Conservation (phyloP, 2,329 filamentous ascomycete species). For the Claviceps pazoutovae region DNA sequence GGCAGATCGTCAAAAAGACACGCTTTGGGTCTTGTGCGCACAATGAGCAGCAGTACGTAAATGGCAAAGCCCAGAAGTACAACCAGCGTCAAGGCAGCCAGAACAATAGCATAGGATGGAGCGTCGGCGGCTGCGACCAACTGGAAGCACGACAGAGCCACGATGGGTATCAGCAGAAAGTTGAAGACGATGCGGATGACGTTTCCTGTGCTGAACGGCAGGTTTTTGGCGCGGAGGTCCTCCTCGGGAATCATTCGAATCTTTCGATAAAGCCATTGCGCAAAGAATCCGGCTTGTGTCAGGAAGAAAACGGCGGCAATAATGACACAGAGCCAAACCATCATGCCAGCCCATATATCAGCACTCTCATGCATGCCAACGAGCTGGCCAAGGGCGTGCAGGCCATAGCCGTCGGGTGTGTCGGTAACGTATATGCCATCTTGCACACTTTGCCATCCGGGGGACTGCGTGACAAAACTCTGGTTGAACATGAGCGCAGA, state of each 20-base stretch:
- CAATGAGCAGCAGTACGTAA: conserved; percentile 73
- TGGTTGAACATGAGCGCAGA: conserved; percentile 86
- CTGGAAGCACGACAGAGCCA: conserved; percentile 82
- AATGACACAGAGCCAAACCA: conserved; percentile 75
- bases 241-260: conserved; percentile 64
- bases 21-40: conserved; percentile 65
- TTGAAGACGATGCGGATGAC: conserved; percentile 79
- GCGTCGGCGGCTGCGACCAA: conserved; percentile 61
- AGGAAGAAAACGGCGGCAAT: conserved; percentile 52
- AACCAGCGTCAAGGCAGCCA: conserved; percentile 63
- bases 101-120: conserved; percentile 53
- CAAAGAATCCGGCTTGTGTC: conserved; percentile 62
- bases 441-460: conserved; percentile 50
- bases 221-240: conserved; percentile 79
- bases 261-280: conserved; percentile 62
- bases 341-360: conserved; percentile 91
- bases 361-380: conserved; percentile 62
- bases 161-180: conserved; percentile 78
- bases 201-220: conserved; percentile 72
- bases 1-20: conserved; percentile 87
- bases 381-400: conserved; percentile 66
- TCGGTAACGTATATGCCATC: conserved; percentile 83
- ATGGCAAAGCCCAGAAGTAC: conserved; percentile 57
- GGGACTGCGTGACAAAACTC: conserved; percentile 61
- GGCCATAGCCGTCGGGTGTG: conserved; percentile 68